A percentile compares a stretch with the other conserved stretches of the same genome.
Conservation (phyloP, 1,284 basidiomycete species). For the Papiliotrema laurentii region DNA sequence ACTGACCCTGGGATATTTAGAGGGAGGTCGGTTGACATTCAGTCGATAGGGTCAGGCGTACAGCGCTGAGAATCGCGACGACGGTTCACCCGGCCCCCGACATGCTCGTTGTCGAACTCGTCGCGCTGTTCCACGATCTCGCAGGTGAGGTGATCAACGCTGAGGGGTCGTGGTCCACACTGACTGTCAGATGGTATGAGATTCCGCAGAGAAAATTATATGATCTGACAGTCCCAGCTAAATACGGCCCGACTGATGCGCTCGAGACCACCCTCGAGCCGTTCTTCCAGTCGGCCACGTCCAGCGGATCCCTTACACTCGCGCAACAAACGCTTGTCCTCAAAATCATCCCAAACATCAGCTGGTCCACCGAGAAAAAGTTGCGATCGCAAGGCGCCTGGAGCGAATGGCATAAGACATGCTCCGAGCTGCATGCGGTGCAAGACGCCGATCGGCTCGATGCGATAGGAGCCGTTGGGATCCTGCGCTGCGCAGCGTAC, state of each 20-base stretch:
- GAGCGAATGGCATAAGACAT: slow-evolving; percentile 68
- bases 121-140: slow-evolving; percentile 83
- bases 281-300: slow-evolving; percentile 19
- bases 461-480: slow-evolving; percentile 84
- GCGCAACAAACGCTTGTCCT: slow-evolving; percentile 32
- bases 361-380: slow-evolving; percentile 79
- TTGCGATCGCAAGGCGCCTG: slow-evolving; percentile 56
- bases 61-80: slow-evolving; percentile 64
- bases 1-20: background rate
- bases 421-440: slow-evolving; percentile 78
- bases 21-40: background rate
- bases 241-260: slow-evolving; percentile 29
- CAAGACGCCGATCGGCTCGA: slow-evolving; percentile 91
- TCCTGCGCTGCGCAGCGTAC: slow-evolving; percentile 81
- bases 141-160: slow-evolving; percentile 21
- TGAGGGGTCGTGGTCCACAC: background rate
- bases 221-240: slow-evolving; percentile 19
- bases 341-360: slow-evolving; percentile 72
- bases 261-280: slow-evolving; percentile 20
- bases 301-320: slow-evolving; percentile 3
- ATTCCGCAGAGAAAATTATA: background rate
- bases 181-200: background rate
- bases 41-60: slow-evolving; percentile 78
- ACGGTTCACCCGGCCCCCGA: slow-evolving; percentile 53
- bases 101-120: slow-evolving; percentile 70